phyloP scores from a whole-genome alignment of 2,329 filamentous ascomycete species.

The Apiospora kogelbergensis region DNA sequence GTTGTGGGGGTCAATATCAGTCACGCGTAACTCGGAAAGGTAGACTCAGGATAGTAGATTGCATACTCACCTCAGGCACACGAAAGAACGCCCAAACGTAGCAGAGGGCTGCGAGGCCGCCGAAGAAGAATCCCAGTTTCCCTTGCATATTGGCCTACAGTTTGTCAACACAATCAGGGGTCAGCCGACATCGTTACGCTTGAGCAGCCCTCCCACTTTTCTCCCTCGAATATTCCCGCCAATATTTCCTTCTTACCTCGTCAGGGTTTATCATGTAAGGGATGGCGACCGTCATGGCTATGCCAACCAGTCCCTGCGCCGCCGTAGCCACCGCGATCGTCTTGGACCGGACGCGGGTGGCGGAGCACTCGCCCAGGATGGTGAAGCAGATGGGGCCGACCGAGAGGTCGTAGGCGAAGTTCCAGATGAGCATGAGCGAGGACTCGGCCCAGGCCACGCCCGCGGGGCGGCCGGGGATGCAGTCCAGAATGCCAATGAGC shows the following conservation, averaged over 20 bases:
- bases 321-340: conserved; percentile 45
- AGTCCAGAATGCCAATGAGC: conserved; percentile 47
- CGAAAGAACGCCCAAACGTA: conserved; percentile 37
- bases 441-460: conserved; percentile 48
- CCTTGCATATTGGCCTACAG: conserved; percentile 39
- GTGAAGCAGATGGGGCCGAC: conserved; percentile 51
- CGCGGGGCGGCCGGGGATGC: conserved; percentile 39
- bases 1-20: background rate
- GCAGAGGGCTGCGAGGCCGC: conserved; percentile 36
- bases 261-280: conserved; percentile 45
- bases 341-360: conserved; percentile 44
- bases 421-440: conserved; percentile 50
- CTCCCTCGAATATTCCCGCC: too few relatives aligned
- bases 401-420: conserved; percentile 51
- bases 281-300: conserved; percentile 43
- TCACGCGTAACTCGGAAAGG: too few relatives aligned
- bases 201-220: background rate
- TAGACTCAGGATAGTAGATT: background rate
- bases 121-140: conserved; percentile 42
- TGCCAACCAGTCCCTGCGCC: conserved; percentile 39
- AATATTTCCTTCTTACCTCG: conserved; percentile 19
- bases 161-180: background rate
- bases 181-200: background rate
- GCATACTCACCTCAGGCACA: conserved; percentile 25
- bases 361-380: conserved; percentile 53